Percentiles rank a stretch among this genome's conserved stretches.
Conservation (phyloP, 345 rosid species). For the Diplotaxis tenuifolia region DNA sequence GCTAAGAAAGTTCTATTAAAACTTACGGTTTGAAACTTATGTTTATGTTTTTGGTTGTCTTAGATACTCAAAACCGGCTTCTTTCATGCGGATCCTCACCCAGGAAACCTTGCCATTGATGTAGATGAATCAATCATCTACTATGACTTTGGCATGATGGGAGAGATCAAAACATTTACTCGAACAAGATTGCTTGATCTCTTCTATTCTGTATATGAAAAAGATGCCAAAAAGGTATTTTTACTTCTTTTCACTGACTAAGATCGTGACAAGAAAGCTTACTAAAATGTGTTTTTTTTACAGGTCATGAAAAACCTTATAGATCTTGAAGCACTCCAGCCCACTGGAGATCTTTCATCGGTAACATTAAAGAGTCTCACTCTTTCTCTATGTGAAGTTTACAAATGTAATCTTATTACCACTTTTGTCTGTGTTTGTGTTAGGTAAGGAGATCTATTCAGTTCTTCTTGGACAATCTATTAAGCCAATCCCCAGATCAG, state of each 20-base stretch:
- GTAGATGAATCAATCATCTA: slow-evolving; percentile 78
- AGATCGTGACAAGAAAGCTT: slow-evolving; percentile 21
- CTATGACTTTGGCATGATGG: slow-evolving; percentile 99
- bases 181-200: slow-evolving; percentile 82
- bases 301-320: slow-evolving; percentile 83
- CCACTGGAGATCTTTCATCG: slow-evolving; percentile 91
- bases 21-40: slow-evolving; percentile 12
- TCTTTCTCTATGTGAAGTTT: slow-evolving; percentile 16
- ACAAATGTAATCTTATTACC: not conserved
- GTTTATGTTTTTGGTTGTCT: slow-evolving; percentile 16
- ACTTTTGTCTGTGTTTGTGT: slow-evolving; percentile 6
- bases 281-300: slow-evolving; percentile 29
- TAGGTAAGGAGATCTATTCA: slow-evolving; percentile 98
- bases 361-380: slow-evolving; percentile 38
- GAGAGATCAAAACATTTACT: slow-evolving; percentile 89
- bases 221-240: slow-evolving; percentile 91
- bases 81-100: slow-evolving; percentile 99
- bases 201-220: slow-evolving; percentile 87
- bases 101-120: slow-evolving; percentile 94
- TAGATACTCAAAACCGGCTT: slow-evolving; percentile 92
- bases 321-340: slow-evolving; percentile 91
- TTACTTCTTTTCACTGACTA: not conserved
- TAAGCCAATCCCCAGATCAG: slow-evolving; percentile 82
- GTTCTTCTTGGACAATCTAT: slow-evolving; percentile 77
- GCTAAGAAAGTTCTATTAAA: not conserved